Conservation (phyloP, 1,139 yeast genomes). For the Suhomyces bokatorum region DNA sequence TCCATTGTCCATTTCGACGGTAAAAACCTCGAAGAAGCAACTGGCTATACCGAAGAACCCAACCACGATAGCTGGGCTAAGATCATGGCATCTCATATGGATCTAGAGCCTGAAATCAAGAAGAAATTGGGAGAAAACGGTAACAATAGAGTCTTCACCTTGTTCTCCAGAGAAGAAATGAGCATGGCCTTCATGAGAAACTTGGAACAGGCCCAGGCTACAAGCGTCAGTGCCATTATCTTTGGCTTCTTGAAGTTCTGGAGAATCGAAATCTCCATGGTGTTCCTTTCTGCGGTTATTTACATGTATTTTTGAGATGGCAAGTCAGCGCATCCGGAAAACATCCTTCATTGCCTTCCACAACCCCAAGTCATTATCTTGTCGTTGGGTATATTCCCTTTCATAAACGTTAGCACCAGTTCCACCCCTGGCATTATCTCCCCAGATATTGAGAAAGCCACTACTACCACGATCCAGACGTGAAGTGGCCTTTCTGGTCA, state of each 20-base stretch:
- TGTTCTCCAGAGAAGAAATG: slow-evolving; percentile 66
- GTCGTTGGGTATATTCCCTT: slow-evolving; percentile 18
- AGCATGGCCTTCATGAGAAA: slow-evolving; percentile 47
- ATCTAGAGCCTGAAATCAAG: slow-evolving; percentile 30
- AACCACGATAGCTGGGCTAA: slow-evolving; percentile 63
- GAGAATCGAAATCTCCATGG: slow-evolving; percentile 17
- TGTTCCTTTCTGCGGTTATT: slow-evolving; percentile 10
- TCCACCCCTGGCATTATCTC: slow-evolving; percentile 13
- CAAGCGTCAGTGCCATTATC: slow-evolving; percentile 2
- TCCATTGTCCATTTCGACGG: slow-evolving; percentile 56
- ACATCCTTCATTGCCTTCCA: slow-evolving; percentile 40
- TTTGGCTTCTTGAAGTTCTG: slow-evolving; percentile 16
- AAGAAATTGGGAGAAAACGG: slow-evolving; percentile 51
- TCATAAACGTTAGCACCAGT: slow-evolving; percentile 1
- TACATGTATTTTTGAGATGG: slow-evolving; percentile 6
- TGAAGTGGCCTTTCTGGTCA: slow-evolving; percentile 10
- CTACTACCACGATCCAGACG: slow-evolving; percentile 9
- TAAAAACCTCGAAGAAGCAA: slow-evolving; percentile 45
- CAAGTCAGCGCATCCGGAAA: slow-evolving; percentile 18
- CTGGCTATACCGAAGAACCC: slow-evolving; percentile 74
- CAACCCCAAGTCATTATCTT: slow-evolving; percentile 20
- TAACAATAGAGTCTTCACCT: slow-evolving; percentile 44
- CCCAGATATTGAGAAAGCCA: slow-evolving; percentile 14
- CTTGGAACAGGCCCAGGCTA: slow-evolving; percentile 16
- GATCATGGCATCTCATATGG: slow-evolving; percentile 48